Evolutionary conservation across 352 stramenopile genomes (phyloP), one percentile per base, ranked within the genome.

Genomic region (Phytopythium sindhum): DNA sequence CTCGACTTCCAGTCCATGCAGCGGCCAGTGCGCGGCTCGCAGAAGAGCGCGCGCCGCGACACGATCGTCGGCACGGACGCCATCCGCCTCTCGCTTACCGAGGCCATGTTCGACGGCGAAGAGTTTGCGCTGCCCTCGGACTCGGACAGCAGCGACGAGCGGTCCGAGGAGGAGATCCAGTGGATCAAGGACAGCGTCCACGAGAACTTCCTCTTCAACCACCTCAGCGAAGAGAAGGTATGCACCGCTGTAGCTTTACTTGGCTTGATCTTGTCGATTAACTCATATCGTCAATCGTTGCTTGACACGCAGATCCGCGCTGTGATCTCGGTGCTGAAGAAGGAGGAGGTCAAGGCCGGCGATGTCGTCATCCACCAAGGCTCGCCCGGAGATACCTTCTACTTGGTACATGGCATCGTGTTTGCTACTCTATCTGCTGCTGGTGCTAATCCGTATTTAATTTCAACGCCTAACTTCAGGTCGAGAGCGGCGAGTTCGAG

Each of bases 151-250:
- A 66, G 57, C 21, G 61, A 74, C 23, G 64, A 73, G 1, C 97
- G 97, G 61, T 89, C 84, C 0, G 78, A 89, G 24, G 84, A 81
- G 62, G 89, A 97, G 51, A 73, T 92, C 47, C 75, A 85, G 47
- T 85, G 77, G 75, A 96, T 98, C 63, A 90, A 90, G 59, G 80
- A 91, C 15, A 93, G 89, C 29, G 90, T 98, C 26, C 71, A 96
- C 33, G 84, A 78, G 47, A 98, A 95, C 77, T 98, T 98, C 71
- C 52, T 98, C 47, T 98, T 98, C 64, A 91, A 95, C 56, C 89
- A 97, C 52, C 71, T 98, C 28, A 96, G 80, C 45, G 81, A 92
- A 14, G 79, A 92, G 66, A 94, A 96, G 84, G 84, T 94, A 44
- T 47, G 58, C 39, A 6, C 51, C 2, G 35, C 21, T 52, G 21